Evolutionary conservation across 164 flowering plant genomes (phyloP), one percentile per base, ranked within the genome.

Genomic region (Vitis cinerea): DNA sequence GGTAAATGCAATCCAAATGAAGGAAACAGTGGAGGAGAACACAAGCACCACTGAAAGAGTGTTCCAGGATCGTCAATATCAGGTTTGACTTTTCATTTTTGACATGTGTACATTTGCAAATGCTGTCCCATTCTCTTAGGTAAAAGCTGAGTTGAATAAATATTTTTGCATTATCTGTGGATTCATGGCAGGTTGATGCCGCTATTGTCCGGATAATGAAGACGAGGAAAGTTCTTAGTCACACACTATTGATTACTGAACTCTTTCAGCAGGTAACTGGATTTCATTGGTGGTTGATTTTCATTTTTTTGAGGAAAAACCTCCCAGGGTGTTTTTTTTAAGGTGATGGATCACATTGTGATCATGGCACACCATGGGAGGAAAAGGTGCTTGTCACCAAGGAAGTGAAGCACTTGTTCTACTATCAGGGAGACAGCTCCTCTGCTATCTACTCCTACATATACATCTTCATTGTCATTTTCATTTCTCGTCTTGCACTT

Each of bases 171-270:
- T 16, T 52, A 27, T 15, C n/a, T 17, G 48, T 50, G 54, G 30
- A 55, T 65, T 10, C 65, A 12, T 66, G 65, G 63, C 81, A 96
- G 99, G 92, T 96, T 67, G 98, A 96, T 86, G 99, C 97, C 64
- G 99, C 99, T 47, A 96, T 96, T 80, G 98, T 96, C 67, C 91
- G 99, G 66, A 93, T 96, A 79, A 96, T 96, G 99, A 96, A 96
- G 85, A 96, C 99, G 0, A 85, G 99, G 76, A 96, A 96, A 82
- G 91, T 96, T 56, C 88, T 96, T 10, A 96, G 99, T 77, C 99
- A 96, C 80, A 93, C 99, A 0, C 93, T 96, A 14, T 83, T 96
- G 79, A 96, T 96, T 70, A 96, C 99, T 10, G 99, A 96, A 69
- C 95, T 96, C 75, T 96, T 91, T 80, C 99, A 96, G 70, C 98